Conservation (phyloP, 192 early-diverging fungal species). For the Coemansia sp. region DNA sequence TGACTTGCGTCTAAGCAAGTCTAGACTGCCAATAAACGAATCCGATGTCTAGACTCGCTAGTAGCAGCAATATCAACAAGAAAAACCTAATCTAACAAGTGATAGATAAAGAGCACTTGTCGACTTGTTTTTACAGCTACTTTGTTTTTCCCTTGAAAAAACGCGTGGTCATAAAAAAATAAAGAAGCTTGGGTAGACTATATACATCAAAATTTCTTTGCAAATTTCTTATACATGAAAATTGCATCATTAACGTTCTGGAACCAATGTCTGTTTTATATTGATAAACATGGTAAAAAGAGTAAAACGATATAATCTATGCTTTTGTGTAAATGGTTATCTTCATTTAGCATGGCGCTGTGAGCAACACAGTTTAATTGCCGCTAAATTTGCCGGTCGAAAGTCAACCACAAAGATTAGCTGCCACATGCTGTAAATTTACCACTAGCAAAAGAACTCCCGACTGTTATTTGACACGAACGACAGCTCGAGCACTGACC, state of each 20-base stretch:
- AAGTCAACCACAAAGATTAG: background rate
- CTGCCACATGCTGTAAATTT: too few species aligned
- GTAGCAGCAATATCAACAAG: background rate
- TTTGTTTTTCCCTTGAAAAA: background rate
- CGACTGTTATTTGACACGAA: slow-evolving; percentile 34
- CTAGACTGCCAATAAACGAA: background rate
- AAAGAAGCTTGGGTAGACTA: too few species aligned
- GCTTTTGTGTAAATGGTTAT: background rate
- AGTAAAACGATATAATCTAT: background rate
- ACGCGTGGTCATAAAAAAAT: too few species aligned
- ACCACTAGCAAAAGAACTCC: background rate
- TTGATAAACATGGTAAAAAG: background rate
- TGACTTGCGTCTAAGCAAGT: too few species aligned
- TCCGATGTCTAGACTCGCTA: background rate
- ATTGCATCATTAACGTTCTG: background rate
- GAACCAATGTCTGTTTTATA: background rate
- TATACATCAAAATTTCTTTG: too few species aligned
- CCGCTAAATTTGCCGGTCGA: background rate
- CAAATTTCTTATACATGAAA: too few species aligned
- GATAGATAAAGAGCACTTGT: background rate
- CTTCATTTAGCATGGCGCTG: background rate
- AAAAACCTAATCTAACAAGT: too few species aligned
- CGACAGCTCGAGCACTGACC: slow-evolving; percentile 40
- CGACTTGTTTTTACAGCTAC: background rate
- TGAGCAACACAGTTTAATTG: background rate